Evolutionary conservation across 1,284 basidiomycete genomes (phyloP).

Genomic region (Austroboletus rostrupii): DNA sequence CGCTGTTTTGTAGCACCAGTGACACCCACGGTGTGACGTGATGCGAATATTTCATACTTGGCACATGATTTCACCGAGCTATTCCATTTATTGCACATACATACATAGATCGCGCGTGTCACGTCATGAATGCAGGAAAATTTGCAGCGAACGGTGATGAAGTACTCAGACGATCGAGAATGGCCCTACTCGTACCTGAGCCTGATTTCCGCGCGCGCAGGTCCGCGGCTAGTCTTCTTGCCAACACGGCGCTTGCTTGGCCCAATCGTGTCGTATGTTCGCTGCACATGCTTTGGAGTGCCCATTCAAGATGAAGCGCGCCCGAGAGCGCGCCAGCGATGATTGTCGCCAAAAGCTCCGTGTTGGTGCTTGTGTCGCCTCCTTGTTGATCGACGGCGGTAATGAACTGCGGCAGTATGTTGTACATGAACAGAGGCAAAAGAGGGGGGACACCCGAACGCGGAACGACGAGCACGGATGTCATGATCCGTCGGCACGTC

Average conservation of each 20-base stretch:
- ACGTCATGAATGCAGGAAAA: conserved; percentile 64
- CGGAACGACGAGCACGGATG: conserved; percentile 61
- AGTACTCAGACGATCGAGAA: conserved; percentile 58
- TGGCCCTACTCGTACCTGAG: conserved; percentile 42
- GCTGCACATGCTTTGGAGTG: conserved; percentile 49
- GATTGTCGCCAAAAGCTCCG: conserved; percentile 59
- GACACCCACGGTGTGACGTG: conserved; percentile 38
- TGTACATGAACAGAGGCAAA: conserved; percentile 67
- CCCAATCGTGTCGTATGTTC: conserved; percentile 51
- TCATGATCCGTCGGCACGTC: conserved; percentile 54
- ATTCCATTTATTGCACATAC: neutral
- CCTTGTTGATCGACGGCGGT: conserved; percentile 49
- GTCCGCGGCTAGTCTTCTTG: conserved; percentile 55
- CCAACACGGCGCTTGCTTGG: conserved; percentile 58
- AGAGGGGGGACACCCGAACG: conserved; percentile 54
- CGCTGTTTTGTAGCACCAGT: conserved; percentile 42
- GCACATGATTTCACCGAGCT: neutral
- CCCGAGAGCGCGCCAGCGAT: conserved; percentile 61
- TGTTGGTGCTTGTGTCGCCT: conserved; percentile 49
- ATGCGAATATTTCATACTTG: neutral
- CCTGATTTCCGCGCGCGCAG: conserved; percentile 50
- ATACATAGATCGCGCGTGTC: conserved; percentile 4
- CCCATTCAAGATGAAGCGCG: conserved; percentile 66
- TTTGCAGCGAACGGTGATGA: conserved; percentile 64
- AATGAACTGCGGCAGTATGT: conserved; percentile 58